Conservation (phyloP, 2,329 filamentous ascomycete genomes). For the Phaeomoniella chlamydospora region DNA sequence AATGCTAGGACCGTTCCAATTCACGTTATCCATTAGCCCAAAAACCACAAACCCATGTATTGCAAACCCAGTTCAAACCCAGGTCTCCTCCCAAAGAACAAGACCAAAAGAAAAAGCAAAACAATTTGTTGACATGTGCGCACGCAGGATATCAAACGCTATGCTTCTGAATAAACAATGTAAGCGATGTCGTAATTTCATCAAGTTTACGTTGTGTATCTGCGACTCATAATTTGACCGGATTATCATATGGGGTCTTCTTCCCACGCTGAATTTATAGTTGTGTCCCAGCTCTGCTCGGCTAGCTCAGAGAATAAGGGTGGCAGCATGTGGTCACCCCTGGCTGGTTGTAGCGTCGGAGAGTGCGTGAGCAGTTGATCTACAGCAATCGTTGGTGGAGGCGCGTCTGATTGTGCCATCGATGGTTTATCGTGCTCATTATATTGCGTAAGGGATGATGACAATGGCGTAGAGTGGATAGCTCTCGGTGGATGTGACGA, state of each 20-base stretch:
- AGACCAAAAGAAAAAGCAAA: no score
- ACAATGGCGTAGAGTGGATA: neutral
- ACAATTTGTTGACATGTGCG: no score
- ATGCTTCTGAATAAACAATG: no score
- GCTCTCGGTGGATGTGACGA: neutral
- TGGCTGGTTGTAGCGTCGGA: neutral
- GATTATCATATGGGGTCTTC: neutral
- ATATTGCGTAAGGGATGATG: neutral
- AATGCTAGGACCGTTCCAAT: no score
- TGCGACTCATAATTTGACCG: neutral
- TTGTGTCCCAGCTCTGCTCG: neutral
- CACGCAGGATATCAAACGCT: no score
- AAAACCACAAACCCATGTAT: no score
- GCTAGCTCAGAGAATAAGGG: neutral
- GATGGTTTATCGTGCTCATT: neutral
- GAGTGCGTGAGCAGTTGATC: neutral
- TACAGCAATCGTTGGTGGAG: neutral
- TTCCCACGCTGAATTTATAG: neutral
- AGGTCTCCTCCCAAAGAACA: no score
- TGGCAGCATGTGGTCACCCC: neutral
- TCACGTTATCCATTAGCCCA: no score
- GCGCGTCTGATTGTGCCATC: neutral
- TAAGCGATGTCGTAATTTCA: no score
- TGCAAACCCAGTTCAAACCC: no score
- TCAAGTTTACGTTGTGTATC: no score